These are phyloP conservation scores for Dioszegia crocea DNA, from an alignment of 768 basidiomycete genomes.

Conservation along the genomic window DNA sequence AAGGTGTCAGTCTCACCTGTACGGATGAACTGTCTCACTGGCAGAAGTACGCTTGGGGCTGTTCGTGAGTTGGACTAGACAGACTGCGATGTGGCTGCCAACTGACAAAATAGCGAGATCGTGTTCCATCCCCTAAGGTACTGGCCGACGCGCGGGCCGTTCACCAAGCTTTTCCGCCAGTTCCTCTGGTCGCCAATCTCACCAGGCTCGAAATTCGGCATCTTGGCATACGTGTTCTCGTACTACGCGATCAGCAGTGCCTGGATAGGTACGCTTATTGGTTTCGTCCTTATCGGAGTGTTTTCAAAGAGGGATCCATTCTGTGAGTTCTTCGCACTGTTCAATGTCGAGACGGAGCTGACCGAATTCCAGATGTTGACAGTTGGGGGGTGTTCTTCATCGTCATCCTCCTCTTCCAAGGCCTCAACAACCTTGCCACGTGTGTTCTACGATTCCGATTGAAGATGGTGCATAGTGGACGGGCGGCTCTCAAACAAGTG, in stretches of 20 bases:
- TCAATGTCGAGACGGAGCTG: background rate
- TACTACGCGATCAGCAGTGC: constrained; percentile 58
- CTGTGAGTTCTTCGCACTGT: no score
- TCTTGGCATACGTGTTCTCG: constrained; percentile 56
- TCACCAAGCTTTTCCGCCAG: constrained; percentile 55
- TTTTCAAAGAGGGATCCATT: constrained; percentile 54
- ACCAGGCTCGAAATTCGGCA: constrained; percentile 57
- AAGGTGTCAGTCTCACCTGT: constrained; percentile 81
- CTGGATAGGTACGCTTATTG: constrained; percentile 61
- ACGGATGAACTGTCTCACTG: constrained; percentile 88
- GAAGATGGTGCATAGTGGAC: constrained; percentile 10
- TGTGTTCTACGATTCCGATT: constrained; percentile 12
- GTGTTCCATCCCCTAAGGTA: constrained; percentile 76
- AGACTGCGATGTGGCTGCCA: no score
- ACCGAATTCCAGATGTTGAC: constrained; percentile 4
- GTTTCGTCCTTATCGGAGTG: constrained; percentile 65
- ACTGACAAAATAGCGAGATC: constrained; percentile 54
- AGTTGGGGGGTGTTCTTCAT: constrained; percentile 64
- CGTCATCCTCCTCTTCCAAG: constrained; percentile 62
- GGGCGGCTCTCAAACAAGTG: constrained; percentile 18
- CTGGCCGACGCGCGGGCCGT: constrained; percentile 75
- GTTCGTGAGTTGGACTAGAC: constrained; percentile 42
- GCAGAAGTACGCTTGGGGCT: constrained; percentile 61
- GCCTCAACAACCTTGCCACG: constrained; percentile 62
- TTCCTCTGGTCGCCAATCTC: constrained; percentile 53